Evolutionary conservation across 192 early-diverging fungal genomes (phyloP).

Genomic region (Phlyctochytrium planicorne): DNA sequence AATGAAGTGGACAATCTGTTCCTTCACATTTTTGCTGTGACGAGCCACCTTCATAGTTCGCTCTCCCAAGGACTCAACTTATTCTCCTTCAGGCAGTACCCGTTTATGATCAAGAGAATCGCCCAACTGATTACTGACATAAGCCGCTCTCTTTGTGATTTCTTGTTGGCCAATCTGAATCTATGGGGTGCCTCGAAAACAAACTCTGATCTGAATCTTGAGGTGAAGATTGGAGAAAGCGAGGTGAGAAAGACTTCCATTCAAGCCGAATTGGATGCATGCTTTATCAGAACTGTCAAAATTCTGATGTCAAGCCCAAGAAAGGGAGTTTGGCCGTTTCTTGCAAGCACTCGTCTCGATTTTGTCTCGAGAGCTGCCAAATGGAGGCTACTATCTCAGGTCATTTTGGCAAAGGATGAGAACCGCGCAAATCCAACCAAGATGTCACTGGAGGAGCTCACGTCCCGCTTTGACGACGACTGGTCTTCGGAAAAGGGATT

Average conservation of each 20-base stretch:
- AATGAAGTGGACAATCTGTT: constrained; percentile 5
- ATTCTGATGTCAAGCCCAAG: constrained; percentile 21
- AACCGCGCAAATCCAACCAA: neutral
- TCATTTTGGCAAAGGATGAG: neutral
- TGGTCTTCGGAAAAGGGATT: neutral
- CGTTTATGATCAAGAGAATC: constrained; percentile 17
- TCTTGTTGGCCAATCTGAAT: neutral
- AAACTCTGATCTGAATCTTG: neutral
- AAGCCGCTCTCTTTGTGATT: neutral
- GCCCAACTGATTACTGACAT: constrained; percentile 2
- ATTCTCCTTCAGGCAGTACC: constrained; percentile 17
- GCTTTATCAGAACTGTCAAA: constrained; percentile 22
- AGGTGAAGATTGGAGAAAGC: neutral
- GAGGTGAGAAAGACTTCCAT: constrained; percentile 14
- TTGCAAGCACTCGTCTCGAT: constrained; percentile 16
- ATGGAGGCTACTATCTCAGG: constrained; percentile 1
- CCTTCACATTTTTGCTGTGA: constrained; percentile 23
- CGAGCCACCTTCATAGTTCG: constrained; percentile 14
- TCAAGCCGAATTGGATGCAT: constrained; percentile 27
- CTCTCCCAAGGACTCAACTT: constrained; percentile 21
- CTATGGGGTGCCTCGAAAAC: neutral
- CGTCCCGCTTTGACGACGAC: neutral
- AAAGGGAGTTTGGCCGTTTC: constrained; percentile 22
- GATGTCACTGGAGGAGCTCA: neutral
- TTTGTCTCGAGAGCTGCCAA: constrained; percentile 6